These are phyloP conservation scores for Mycena rebaudengoi DNA, from an alignment of 768 basidiomycete species.

Conservation along the genomic window DNA sequence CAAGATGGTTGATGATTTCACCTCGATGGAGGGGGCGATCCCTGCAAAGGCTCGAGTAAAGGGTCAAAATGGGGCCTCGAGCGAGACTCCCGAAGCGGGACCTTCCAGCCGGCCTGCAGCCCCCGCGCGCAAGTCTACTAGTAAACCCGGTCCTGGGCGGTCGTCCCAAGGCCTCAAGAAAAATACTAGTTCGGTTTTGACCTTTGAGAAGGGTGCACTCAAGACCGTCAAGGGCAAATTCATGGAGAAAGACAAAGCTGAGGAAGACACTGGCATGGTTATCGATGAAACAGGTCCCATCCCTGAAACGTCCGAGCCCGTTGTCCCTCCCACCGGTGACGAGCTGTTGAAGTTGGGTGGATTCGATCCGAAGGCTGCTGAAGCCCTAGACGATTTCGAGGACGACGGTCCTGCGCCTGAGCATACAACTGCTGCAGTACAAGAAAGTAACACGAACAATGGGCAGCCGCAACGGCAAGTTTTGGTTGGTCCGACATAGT, in stretches of 20 bases:
- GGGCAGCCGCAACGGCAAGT: conserved; percentile 37
- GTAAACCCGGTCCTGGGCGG: conserved; percentile 60
- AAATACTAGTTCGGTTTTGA: conserved; percentile 62
- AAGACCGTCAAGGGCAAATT: conserved; percentile 61
- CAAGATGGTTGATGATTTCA: conserved; percentile 57
- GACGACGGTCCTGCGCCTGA: conserved; percentile 44
- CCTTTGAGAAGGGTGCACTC: conserved; percentile 58
- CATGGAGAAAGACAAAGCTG: conserved; percentile 27
- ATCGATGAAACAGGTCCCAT: conserved; percentile 6
- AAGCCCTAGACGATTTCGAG: conserved; percentile 65
- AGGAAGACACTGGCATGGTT: conserved; percentile 15
- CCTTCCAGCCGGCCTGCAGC: conserved; percentile 20
- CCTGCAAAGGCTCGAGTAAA: conserved; percentile 58
- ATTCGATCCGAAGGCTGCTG: conserved; percentile 43
- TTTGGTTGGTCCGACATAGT: not conserved
- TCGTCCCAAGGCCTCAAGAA: conserved; percentile 53
- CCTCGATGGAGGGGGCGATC: conserved; percentile 50
- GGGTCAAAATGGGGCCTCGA: conserved; percentile 25
- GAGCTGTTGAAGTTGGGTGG: conserved; percentile 65
- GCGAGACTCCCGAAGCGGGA: conserved; percentile 3
- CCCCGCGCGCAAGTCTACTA: conserved; percentile 7
- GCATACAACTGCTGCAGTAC: conserved; percentile 12
- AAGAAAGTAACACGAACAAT: conserved; percentile 9
- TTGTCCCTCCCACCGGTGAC: conserved; percentile 42
- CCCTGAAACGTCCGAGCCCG: conserved; percentile 8